Conservation (phyloP, 768 basidiomycete genomes). For the Ramaria sp. region DNA sequence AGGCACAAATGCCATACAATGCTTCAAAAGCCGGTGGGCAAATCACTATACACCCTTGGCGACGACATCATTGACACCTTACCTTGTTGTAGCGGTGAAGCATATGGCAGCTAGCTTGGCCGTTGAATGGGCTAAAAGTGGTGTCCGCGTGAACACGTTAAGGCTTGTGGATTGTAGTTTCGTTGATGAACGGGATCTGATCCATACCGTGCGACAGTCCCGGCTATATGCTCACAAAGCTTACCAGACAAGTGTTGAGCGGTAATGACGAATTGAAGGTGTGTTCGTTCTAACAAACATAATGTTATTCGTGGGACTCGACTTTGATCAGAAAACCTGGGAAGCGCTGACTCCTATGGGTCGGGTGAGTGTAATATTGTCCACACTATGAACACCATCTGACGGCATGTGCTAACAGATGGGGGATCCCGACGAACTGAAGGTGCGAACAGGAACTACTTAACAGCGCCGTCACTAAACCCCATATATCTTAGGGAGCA, state of each 20-base stretch:
- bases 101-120: conserved; percentile 91
- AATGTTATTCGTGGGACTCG: neutral
- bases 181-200: neutral
- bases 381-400: conserved; percentile 3
- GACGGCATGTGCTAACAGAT: conserved; percentile 35
- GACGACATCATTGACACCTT: neutral
- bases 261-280: conserved; percentile 70
- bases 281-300: conserved; percentile 9
- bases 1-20: conserved; percentile 93
- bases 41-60: neutral
- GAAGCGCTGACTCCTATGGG: conserved; percentile 80
- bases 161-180: conserved; percentile 31
- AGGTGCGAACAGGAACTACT: conserved; percentile 34
- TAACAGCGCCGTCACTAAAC: conserved; percentile 1
- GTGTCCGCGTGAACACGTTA: conserved; percentile 75
- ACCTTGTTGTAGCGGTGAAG: conserved; percentile 54
- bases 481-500: conserved; percentile 46
- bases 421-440: conserved; percentile 87
- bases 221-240: conserved; percentile 89
- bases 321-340: conserved; percentile 62
- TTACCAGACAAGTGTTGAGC: conserved; percentile 75
- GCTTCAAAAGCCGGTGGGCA: conserved; percentile 79
- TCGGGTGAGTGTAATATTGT: conserved; percentile 37
- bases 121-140: conserved; percentile 91
- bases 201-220: conserved; percentile 38